A percentile compares a stretch with the other conserved stretches of the same genome.
Conservation (phyloP, 495 filamentous ascomycete genomes). For the Acidomyces sp. region DNA sequence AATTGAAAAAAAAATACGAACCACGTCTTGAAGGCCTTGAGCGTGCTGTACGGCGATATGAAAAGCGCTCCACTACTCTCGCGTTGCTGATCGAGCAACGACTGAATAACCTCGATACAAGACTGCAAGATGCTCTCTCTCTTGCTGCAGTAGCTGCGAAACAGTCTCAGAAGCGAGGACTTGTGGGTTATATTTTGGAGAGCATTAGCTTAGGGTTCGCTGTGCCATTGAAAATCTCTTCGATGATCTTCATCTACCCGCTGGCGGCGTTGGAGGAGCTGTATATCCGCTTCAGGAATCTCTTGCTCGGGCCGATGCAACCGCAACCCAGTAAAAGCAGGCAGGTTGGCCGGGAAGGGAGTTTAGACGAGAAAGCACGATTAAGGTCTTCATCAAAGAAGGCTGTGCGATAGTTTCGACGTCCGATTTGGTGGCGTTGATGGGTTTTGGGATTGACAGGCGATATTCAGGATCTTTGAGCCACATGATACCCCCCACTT, state of each 20-base stretch:
- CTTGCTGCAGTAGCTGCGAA: constrained; percentile 58
- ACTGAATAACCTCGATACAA: constrained; percentile 52
- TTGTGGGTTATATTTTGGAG: constrained; percentile 10
- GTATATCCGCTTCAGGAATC: constrained; percentile 6
- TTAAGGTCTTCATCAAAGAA: constrained; percentile 1
- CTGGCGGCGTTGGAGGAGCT: constrained; percentile 13
- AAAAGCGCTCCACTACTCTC: constrained; percentile 68
- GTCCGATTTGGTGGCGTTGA: no score
- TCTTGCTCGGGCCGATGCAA: constrained; percentile 9
- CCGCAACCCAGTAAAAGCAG: neutral
- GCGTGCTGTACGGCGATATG: constrained; percentile 82
- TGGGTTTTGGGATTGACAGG: no score
- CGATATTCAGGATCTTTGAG: no score
- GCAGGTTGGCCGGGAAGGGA: neutral
- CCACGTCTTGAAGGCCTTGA: constrained; percentile 81
- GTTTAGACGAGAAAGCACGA: constrained; percentile 6
- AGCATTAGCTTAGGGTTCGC: constrained; percentile 9
- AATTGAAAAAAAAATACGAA: constrained; percentile 52
- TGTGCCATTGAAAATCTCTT: constrained; percentile 19
- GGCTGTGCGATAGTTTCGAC: constrained; percentile 1
- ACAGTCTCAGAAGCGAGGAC: constrained; percentile 32
- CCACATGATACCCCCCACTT: no score
- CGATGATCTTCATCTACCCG: constrained; percentile 14
- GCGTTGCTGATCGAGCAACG: constrained; percentile 62
- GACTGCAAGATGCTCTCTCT: constrained; percentile 63